A percentile compares a stretch with the other conserved stretches of the same genome.
These are phyloP conservation scores for Microbotryum scabiosae DNA, from an alignment of 1,284 basidiomycete species.

Conservation along the genomic window DNA sequence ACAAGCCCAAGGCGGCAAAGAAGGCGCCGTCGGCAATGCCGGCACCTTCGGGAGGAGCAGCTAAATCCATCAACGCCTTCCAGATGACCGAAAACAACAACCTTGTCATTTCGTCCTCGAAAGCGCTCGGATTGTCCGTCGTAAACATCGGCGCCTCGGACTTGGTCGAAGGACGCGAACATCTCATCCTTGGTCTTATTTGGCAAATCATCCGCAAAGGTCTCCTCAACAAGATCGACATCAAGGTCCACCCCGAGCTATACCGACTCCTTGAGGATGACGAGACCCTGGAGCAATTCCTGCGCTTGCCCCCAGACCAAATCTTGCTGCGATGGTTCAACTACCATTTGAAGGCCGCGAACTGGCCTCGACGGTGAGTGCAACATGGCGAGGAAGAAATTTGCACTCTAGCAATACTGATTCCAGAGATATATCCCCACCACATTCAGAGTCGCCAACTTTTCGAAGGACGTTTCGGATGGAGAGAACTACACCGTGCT, in stretches of 20 bases:
- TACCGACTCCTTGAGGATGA: slow-evolving; percentile 92
- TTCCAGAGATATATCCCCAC: neutral
- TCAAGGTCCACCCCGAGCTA: slow-evolving; percentile 94
- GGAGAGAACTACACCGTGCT: slow-evolving; percentile 96
- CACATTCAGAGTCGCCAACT: slow-evolving; percentile 75
- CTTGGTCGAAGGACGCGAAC: slow-evolving; percentile 86
- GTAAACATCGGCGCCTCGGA: slow-evolving; percentile 96
- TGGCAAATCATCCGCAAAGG: slow-evolving; percentile 98
- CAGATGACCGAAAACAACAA: slow-evolving; percentile 99
- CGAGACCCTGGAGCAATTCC: slow-evolving; percentile 91
- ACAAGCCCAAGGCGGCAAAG: slow-evolving; percentile 61
- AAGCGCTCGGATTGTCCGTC: slow-evolving; percentile 95
- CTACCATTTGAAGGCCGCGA: slow-evolving; percentile 92
- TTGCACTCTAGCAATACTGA: neutral
- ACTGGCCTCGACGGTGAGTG: slow-evolving; percentile 69
- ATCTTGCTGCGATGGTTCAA: slow-evolving; percentile 97
- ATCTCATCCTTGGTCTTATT: slow-evolving; percentile 95
- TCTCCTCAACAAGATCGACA: slow-evolving; percentile 87
- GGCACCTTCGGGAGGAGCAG: slow-evolving; percentile 34
- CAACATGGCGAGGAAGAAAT: neutral
- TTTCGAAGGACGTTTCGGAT: slow-evolving; percentile 87
- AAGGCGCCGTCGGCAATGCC: slow-evolving; percentile 24
- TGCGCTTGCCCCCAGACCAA: slow-evolving; percentile 90
- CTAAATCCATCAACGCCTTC: slow-evolving; percentile 70
- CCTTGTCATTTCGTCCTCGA: slow-evolving; percentile 95